These are phyloP conservation scores for Camelina laxa DNA, from an alignment of 345 rosid species.

Conservation along the genomic window DNA sequence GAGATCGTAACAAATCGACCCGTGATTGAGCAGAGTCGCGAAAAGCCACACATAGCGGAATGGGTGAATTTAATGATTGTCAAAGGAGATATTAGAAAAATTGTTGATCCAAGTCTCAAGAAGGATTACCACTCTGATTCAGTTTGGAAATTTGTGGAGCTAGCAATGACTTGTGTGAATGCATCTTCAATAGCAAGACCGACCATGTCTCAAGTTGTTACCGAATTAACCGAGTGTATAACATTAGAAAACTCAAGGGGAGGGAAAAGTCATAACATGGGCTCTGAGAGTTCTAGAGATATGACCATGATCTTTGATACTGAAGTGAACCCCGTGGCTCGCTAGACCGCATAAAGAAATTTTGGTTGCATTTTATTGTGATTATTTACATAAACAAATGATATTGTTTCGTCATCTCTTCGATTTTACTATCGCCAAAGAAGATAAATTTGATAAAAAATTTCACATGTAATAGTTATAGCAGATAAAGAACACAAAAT, in stretches of 20 bases:
- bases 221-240: neutral
- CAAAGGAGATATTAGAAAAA: neutral
- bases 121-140: neutral
- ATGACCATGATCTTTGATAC: neutral
- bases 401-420: neutral
- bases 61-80: neutral
- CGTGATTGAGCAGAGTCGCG: neutral
- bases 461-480: neutral
- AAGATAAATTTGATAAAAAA: neutral
- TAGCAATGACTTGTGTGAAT: neutral
- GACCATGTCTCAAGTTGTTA: neutral
- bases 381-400: neutral
- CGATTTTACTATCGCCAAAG: neutral
- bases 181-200: neutral
- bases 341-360: neutral
- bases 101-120: neutral
- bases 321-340: neutral
- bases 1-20: neutral
- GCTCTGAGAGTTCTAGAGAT: neutral
- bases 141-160: neutral
- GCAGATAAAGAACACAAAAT: too few relatives aligned
- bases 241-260: neutral
- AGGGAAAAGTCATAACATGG: neutral
- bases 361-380: neutral
- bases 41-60: neutral